These are phyloP conservation scores for Ophiocordyceps camponoti-leonardi DNA, from an alignment of 2,329 filamentous ascomycete species.

Conservation along the genomic window DNA sequence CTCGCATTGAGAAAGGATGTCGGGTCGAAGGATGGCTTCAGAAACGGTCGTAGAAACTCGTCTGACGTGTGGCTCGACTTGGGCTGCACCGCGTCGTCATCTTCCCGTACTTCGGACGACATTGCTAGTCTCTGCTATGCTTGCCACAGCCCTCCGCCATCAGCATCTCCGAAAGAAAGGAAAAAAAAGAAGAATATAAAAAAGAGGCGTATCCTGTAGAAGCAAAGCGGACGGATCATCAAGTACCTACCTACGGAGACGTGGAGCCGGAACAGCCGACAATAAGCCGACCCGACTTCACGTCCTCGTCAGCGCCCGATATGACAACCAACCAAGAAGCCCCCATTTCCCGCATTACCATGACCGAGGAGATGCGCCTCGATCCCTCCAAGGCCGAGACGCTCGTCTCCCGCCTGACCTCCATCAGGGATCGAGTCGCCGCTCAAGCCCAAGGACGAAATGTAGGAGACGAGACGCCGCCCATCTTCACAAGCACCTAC, in stretches of 20 bases:
- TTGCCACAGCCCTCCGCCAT: background rate
- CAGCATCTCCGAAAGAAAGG: too few relatives aligned
- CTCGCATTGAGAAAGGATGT: conserved; percentile 70
- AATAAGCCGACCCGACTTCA: conserved; percentile 12
- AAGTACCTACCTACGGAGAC: background rate
- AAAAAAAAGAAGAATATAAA: too few relatives aligned
- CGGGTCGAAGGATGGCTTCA: conserved; percentile 62
- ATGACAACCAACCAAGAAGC: background rate
- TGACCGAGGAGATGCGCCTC: conserved; percentile 38
- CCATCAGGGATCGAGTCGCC: conserved; percentile 40
- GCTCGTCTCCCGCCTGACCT: conserved; percentile 43
- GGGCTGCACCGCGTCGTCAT: conserved; percentile 20
- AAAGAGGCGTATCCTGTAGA: too few relatives aligned
- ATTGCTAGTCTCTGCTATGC: background rate
- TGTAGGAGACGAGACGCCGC: conserved; percentile 20
- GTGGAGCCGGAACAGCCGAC: conserved; percentile 10
- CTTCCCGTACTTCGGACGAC: background rate
- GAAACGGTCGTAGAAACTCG: conserved; percentile 56
- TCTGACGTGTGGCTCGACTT: conserved; percentile 52
- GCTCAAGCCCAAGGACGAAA: conserved; percentile 33
- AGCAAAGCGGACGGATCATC: background rate
- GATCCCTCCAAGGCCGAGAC: conserved; percentile 42
- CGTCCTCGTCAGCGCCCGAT: background rate
- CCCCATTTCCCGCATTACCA: background rate
- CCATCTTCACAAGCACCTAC: background rate